Evolutionary conservation across 345 rosid species (phyloP), one percentile per base, ranked within the genome.

Genomic region (Leavenworthia alabamica): DNA sequence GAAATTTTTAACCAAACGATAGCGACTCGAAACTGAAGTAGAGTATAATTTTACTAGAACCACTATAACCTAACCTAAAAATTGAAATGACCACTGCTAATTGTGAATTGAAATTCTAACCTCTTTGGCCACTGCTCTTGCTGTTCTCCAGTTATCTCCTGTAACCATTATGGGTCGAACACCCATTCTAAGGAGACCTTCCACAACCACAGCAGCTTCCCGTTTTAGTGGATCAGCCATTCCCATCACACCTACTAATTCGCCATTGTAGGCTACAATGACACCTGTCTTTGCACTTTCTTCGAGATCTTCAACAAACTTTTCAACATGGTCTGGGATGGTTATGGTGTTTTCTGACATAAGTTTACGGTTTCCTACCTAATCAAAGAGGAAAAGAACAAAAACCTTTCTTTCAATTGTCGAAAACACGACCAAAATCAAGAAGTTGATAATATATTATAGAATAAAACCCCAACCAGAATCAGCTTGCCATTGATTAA

Each of bases 81-180:
- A n/a, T n/a, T n/a, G n/a, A n/a, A n/a, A n/a, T n/a, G n/a, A n/a
- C n/a, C n/a, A n/a, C n/a, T n/a, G n/a, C n/a, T n/a, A n/a, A n/a
- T n/a, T n/a, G n/a, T n/a, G n/a, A n/a, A n/a, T n/a, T n/a, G n/a
- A n/a, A n/a, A n/a, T n/a, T n/a, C n/a, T n/a, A n/a, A 53, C 99
- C 96, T 94, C 93, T 64, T 67, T 90, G 23, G 97, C 97, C 27
- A 90, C 99, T 44, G 99, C 97, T 45, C 62, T 79, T 22, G 99
- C 99, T 44, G 99, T 94, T 72, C 99, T 82, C 89, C 89, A 79
- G 77, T 94, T 94, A 78, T 94, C 99, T 13, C 99, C 99, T 0
- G 99, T 94, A 60, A 94, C 99, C 97, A 94, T 94, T 57, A 94
- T 82, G 12, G 99, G 92, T 36, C 16, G 68, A 40, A 94, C 83